These are phyloP conservation scores for Ceratobasidium sp. DNA, from an alignment of 1,284 basidiomycete genomes.

Conservation along the genomic window DNA sequence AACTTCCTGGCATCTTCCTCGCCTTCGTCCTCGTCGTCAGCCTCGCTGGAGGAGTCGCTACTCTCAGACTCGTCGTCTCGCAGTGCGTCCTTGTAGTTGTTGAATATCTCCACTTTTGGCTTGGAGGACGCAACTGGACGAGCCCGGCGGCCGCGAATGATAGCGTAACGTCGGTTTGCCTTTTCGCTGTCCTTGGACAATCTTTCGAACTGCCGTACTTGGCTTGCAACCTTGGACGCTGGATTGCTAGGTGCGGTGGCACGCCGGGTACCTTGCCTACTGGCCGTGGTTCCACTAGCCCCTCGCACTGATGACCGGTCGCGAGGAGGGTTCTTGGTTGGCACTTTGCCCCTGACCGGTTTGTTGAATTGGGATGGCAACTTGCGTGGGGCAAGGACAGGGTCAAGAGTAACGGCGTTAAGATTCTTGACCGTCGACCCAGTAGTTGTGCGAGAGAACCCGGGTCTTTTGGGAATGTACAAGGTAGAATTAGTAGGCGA, in stretches of 20 bases:
- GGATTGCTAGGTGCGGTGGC: conserved; percentile 47
- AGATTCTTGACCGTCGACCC: conserved; percentile 20
- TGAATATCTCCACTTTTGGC: conserved; percentile 89
- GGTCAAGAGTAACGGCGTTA: conserved; percentile 8
- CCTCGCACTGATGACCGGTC: conserved; percentile 24
- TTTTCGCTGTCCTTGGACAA: conserved; percentile 62
- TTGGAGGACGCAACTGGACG: conserved; percentile 90
- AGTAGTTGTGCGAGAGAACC: conserved; percentile 29
- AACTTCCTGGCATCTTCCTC: conserved; percentile 36
- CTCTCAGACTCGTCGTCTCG: conserved; percentile 61
- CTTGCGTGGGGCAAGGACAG: conserved; percentile 12
- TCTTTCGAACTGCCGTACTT: conserved; percentile 78
- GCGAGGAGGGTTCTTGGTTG: conserved; percentile 26
- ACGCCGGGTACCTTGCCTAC: conserved; percentile 25
- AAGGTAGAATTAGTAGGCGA: conserved; percentile 24
- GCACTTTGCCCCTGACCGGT: conserved; percentile 26
- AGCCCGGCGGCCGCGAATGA: conserved; percentile 87
- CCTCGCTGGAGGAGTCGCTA: conserved; percentile 81
- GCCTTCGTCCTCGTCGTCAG: conserved; percentile 85
- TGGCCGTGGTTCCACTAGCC: conserved; percentile 13
- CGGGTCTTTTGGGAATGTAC: conserved; percentile 28
- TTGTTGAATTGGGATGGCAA: neutral
- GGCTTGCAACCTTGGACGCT: conserved; percentile 72
- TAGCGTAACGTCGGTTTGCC: conserved; percentile 70
- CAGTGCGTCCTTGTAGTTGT: conserved; percentile 91